Conservation (phyloP, 2,329 filamentous ascomycete species). For the Eutypella sp. region DNA sequence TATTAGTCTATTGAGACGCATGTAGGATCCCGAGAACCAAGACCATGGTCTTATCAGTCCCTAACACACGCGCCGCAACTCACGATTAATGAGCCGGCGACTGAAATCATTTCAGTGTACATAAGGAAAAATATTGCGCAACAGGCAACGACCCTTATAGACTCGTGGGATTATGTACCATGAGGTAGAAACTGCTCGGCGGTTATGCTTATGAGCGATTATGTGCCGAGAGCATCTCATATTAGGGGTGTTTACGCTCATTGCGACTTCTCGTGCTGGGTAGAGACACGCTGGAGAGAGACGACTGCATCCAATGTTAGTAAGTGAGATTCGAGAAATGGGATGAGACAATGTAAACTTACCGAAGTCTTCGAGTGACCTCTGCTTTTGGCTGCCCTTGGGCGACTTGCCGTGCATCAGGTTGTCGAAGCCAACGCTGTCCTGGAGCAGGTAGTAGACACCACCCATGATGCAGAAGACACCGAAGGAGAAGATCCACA, state of each 20-base stretch:
- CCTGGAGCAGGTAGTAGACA: conserved; percentile 75
- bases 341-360: conserved; percentile 37
- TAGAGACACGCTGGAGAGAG: conserved; percentile 83
- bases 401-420: conserved; percentile 86
- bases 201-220: background rate
- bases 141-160: conserved; percentile 23
- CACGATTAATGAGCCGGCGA: conserved; percentile 19
- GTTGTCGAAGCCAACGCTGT: conserved; percentile 79
- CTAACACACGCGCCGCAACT: conserved; percentile 13
- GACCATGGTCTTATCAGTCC: conserved; percentile 26
- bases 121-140: conserved; percentile 28
- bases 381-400: conserved; percentile 77
- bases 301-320: conserved; percentile 64
- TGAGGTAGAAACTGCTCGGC: conserved; percentile 13
- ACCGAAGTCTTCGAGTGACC: conserved; percentile 85
- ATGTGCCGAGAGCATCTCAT: conserved; percentile 9
- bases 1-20: conserved; percentile 27
- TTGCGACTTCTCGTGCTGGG: conserved; percentile 83
- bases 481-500: conserved; percentile 89
- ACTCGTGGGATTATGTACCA: conserved; percentile 25
- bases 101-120: conserved; percentile 30
- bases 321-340: conserved; percentile 5
- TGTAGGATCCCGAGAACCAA: conserved; percentile 22
- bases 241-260: conserved; percentile 34
- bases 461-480: conserved; percentile 77